Evolutionary conservation across 345 rosid genomes (phyloP), one percentile per base, ranked within the genome.

Genomic region (Salix udensis): DNA sequence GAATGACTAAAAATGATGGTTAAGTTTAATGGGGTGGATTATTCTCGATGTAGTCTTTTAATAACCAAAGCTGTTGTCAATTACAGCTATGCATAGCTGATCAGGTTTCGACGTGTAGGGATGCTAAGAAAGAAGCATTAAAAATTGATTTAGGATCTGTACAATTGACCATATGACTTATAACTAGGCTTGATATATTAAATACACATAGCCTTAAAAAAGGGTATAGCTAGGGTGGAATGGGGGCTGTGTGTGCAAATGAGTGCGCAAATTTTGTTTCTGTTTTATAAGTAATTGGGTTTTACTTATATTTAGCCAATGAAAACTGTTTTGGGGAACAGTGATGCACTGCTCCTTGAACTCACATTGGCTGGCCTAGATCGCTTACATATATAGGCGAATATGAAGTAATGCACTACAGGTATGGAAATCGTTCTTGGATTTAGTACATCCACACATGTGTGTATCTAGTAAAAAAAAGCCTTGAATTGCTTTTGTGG

Each of bases 71-170:
- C n/a, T n/a, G 82, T 61, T 15, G 77, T 61, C 52, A 34, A 60
- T 78, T 42, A 44, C 44, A 52, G n/a, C n/a, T n/a, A n/a, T 36
- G 26, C 44, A 69, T 19, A 42, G 11, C 61, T 55, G 48, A 34
- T 37, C n/a, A n/a, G n/a, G n/a, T 68, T 68, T 78, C 46, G 44
- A 67, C 72, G 68, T 79, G 86, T 79, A 86, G 87, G 82, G 86
- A 77, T 85, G 78, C 64, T 50, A 66, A 79, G 87, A 83, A 83
- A 75, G 85, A 75, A 80, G 66, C 75, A 86, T 78, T 83, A 86
- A 74, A 80, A 80, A 78, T 74, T 76, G 70, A 68, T 71, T 75
- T 62, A 77, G 77, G 55, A 80, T 73, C 69, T 73, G 44, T 42
- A 79, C 16, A 37, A 50, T 71, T 79, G 81, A 80, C 74, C 75